Evolutionary conservation across 768 basidiomycete genomes (phyloP).

Genomic region (Rhodotorula toruloides): DNA sequence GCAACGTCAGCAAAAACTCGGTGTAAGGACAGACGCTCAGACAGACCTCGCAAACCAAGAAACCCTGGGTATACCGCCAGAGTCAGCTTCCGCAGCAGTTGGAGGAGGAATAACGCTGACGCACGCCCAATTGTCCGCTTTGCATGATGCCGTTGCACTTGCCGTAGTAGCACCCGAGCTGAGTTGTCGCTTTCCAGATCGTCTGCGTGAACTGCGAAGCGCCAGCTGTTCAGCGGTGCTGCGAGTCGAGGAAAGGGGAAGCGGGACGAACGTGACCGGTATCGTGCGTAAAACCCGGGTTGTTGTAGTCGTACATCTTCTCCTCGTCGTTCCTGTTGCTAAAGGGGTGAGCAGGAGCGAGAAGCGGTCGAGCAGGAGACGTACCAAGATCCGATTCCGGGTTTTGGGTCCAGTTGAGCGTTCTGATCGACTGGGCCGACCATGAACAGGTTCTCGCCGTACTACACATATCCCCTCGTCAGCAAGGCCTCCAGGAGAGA

Average conservation of each 20-base stretch:
- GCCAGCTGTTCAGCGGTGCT: too few species aligned
- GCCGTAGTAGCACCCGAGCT: conserved; percentile 8
- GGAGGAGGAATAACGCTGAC: not conserved
- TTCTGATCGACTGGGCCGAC: too few species aligned
- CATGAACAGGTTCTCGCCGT: conserved; percentile 18
- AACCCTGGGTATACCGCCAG: not conserved
- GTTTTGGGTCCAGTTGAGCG: not conserved
- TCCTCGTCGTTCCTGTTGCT: conserved; percentile 16
- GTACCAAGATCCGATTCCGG: conserved; percentile 7
- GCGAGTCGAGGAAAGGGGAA: not conserved
- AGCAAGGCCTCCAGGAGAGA: too few species aligned
- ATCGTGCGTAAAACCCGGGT: conserved; percentile 13
- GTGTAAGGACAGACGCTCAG: not conserved
- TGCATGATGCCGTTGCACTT: conserved; percentile 3
- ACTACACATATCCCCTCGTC: too few species aligned
- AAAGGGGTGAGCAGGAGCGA: not conserved
- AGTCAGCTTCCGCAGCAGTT: not conserved
- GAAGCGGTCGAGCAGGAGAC: not conserved
- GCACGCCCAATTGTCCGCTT: not conserved
- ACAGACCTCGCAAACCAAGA: conserved; percentile 4
- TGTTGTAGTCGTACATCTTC: conserved; percentile 4
- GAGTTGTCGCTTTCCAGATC: conserved; percentile 2
- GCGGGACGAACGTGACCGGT: conserved; percentile 3
- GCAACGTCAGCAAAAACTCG: not conserved
- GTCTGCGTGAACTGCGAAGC: conserved; percentile 10